Percentiles rank a stretch among this genome's conserved stretches.
Evolutionary conservation across 352 stramenopile species (phyloP).

Genomic region (Pythium rishiriense): DNA sequence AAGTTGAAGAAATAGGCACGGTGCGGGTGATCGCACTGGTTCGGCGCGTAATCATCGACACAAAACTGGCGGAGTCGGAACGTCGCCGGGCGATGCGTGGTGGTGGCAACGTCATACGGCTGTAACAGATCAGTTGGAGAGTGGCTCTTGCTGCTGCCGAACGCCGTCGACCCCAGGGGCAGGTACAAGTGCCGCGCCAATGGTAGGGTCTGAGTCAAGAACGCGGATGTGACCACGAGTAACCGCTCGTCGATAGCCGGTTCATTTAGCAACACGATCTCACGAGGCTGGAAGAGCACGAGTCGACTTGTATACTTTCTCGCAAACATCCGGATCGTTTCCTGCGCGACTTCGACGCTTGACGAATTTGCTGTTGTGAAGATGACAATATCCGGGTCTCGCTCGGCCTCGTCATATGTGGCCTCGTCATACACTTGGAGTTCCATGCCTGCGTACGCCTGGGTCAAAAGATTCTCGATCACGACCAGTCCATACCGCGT

Average conservation of each 20-base stretch:
- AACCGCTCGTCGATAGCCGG: background rate
- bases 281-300: slow-evolving; percentile 9
- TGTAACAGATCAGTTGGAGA: slow-evolving; percentile 32
- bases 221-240: background rate
- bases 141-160: slow-evolving; percentile 32
- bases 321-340: slow-evolving; percentile 1
- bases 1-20: slow-evolving; percentile 59
- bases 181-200: background rate
- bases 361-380: slow-evolving; percentile 27
- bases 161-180: slow-evolving; percentile 40
- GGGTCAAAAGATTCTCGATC: slow-evolving; percentile 37
- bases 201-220: background rate
- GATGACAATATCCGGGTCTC: slow-evolving; percentile 39
- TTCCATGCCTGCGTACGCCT: slow-evolving; percentile 25
- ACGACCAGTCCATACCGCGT: slow-evolving; percentile 9
- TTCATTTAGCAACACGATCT: slow-evolving; percentile 25
- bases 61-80: slow-evolving; percentile 36
- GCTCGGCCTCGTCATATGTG: slow-evolving; percentile 9
- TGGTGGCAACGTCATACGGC: background rate
- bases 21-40: slow-evolving; percentile 41
- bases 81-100: background rate
- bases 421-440: slow-evolving; percentile 35
- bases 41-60: slow-evolving; percentile 49
- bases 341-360: slow-evolving; percentile 5
- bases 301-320: slow-evolving; percentile 15